phyloP scores from a whole-genome alignment of 371 early-diverging fungal species.

The Apophysomyces sp. region DNA sequence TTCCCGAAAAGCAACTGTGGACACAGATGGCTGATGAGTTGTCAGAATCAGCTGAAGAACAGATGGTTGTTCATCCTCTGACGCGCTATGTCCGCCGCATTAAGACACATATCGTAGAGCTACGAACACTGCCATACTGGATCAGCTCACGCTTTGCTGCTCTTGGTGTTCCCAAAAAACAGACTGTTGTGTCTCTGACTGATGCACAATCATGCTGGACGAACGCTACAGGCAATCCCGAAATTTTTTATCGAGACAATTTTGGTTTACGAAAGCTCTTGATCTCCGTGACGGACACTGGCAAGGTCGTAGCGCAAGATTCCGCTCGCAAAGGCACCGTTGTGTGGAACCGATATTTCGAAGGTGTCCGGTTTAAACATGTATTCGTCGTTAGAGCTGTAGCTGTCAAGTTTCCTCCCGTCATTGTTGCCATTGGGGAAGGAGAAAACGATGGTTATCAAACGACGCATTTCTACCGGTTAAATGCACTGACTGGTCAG shows the following conservation, averaged over 20 bases:
- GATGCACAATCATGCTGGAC: slow-evolving; percentile 35
- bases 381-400: slow-evolving; percentile 63
- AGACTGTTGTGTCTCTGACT: slow-evolving; percentile 11
- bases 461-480: slow-evolving; percentile 51
- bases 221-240: slow-evolving; percentile 10
- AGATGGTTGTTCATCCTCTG: slow-evolving; percentile 40
- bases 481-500: slow-evolving; percentile 77
- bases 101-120: slow-evolving; percentile 48
- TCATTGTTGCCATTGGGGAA: slow-evolving; percentile 65
- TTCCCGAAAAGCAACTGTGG: slow-evolving; percentile 75
- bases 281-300: slow-evolving; percentile 72
- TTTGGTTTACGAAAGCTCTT: slow-evolving; percentile 87
- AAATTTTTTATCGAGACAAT: slow-evolving; percentile 63
- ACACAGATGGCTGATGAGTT: slow-evolving; percentile 78
- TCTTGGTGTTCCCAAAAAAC: slow-evolving; percentile 8
- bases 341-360: slow-evolving; percentile 70
- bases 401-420: slow-evolving; percentile 72
- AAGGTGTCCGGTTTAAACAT: slow-evolving; percentile 44
- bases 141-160: slow-evolving; percentile 24
- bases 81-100: slow-evolving; percentile 73
- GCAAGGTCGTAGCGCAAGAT: slow-evolving; percentile 83
- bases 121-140: slow-evolving; percentile 39
- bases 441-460: slow-evolving; percentile 40
- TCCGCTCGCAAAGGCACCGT: slow-evolving; percentile 68
- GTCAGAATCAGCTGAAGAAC: slow-evolving; percentile 47